These are phyloP conservation scores for Rhodomyrtus psidioides DNA, from an alignment of 441 rosid genomes.

Conservation along the genomic window DNA sequence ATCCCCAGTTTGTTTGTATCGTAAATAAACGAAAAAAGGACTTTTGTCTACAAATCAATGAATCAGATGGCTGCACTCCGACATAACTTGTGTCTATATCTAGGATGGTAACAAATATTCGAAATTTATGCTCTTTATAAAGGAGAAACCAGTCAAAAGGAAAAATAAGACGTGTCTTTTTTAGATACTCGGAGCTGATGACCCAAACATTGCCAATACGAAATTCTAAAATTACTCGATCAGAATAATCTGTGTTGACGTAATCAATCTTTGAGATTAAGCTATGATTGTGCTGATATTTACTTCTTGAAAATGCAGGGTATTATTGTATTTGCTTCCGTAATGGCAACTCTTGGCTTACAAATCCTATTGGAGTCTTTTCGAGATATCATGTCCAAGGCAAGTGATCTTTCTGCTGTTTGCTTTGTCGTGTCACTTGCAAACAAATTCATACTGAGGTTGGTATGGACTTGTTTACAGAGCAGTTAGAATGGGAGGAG, in stretches of 20 bases:
- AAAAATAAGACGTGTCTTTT: not conserved
- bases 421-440: not conserved
- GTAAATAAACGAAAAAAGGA: not conserved
- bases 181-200: not conserved
- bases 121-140: not conserved
- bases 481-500: not conserved
- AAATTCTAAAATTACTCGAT: not conserved
- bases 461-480: not conserved
- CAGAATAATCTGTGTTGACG: not conserved
- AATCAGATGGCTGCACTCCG: not conserved
- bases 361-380: slow-evolving; percentile 57
- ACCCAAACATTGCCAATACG: not conserved
- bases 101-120: too few relatives aligned
- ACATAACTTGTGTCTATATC: too few relatives aligned
- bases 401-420: not conserved
- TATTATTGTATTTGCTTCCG: slow-evolving; percentile 69
- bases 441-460: not conserved
- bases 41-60: not conserved
- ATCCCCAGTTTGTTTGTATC: too few relatives aligned
- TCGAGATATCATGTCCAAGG: slow-evolving; percentile 44
- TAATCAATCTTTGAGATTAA: not conserved
- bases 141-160: not conserved
- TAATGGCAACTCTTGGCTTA: slow-evolving; percentile 70
- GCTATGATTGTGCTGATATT: not conserved
- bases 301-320: slow-evolving; percentile 28